Percentiles rank a stretch among this genome's conserved stretches.
Conservation (phyloP, 2,329 filamentous ascomycete species). For the Chaetomium olivaceum region DNA sequence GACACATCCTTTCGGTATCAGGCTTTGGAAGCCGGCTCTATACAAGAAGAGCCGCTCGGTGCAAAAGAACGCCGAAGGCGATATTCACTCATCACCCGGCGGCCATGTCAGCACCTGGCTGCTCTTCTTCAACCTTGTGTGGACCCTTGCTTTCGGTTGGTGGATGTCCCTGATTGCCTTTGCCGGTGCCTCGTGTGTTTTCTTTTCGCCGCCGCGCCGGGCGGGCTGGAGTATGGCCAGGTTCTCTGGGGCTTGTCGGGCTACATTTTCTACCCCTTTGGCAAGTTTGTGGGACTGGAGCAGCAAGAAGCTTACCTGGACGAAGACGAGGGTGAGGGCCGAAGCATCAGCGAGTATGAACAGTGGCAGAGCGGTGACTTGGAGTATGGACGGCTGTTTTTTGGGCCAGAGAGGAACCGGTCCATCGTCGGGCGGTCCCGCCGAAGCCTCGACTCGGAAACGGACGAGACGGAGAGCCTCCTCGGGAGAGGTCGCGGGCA, state of each 20-base stretch:
- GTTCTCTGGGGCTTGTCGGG: conserved; percentile 80
- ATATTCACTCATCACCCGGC: conserved; percentile 94
- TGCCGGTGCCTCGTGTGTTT: conserved; percentile 77
- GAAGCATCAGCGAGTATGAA: conserved; percentile 97
- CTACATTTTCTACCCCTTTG: conserved; percentile 95
- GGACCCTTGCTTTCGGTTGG: conserved; percentile 93
- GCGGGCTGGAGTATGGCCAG: conserved; percentile 80
- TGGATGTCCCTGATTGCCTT: conserved; percentile 83
- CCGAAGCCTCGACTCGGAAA: conserved; percentile 81
- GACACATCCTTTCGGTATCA: conserved; percentile 97
- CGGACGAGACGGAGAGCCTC: conserved; percentile 85
- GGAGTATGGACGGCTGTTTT: conserved; percentile 93
- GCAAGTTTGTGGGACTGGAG: conserved; percentile 90
- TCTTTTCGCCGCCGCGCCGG: conserved; percentile 73
- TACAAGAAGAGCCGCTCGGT: conserved; percentile 98
- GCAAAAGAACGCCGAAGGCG: conserved; percentile 91
- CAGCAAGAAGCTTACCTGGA: conserved; percentile 93
- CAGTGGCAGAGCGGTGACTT: conserved; percentile 98
- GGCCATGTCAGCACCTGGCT: conserved; percentile 82
- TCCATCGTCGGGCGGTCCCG: conserved; percentile 85
- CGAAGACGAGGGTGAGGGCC: conserved; percentile 91
- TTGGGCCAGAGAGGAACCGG: conserved; percentile 75
- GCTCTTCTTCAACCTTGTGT: conserved; percentile 82
- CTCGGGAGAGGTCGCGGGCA: conserved; percentile 63
- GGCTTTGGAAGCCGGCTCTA: conserved; percentile 96